Percentiles rank a stretch among this genome's conserved stretches.
These are phyloP conservation scores for Penicillium odoratum DNA, from an alignment of 495 filamentous ascomycete genomes.

Conservation along the genomic window DNA sequence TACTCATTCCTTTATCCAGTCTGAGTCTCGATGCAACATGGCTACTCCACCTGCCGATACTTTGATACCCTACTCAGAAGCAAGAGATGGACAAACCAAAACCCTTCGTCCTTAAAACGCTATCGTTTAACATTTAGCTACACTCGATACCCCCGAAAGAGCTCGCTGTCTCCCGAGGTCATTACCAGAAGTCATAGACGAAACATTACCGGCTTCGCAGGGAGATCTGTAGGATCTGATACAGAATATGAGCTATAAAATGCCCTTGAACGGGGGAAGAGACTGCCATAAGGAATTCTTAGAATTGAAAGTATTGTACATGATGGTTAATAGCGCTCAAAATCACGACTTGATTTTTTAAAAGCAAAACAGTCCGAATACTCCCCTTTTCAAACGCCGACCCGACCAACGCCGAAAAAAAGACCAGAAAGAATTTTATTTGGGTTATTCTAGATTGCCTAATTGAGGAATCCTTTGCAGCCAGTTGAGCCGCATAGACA, in stretches of 20 bases:
- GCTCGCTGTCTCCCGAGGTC: neutral
- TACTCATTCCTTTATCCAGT: slow-evolving; percentile 4
- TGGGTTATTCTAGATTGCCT: slow-evolving; percentile 24
- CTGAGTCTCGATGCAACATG: neutral
- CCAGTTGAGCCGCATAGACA: slow-evolving; percentile 93
- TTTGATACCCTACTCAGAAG: neutral
- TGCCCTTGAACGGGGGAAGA: neutral
- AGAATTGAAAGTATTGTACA: slow-evolving; percentile 28
- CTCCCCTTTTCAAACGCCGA: slow-evolving; percentile 22
- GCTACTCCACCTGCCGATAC: neutral
- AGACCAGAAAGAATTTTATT: slow-evolving; percentile 5
- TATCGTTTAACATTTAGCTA: neutral
- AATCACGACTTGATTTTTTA: slow-evolving; percentile 16
- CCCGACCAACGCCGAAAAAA: slow-evolving; percentile 21
- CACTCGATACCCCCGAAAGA: slow-evolving; percentile 1
- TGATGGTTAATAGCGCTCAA: slow-evolving; percentile 22
- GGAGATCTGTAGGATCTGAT: neutral
- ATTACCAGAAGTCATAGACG: neutral
- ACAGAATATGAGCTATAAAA: neutral
- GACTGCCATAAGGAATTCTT: slow-evolving; percentile 13
- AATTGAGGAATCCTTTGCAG: slow-evolving; percentile 99
- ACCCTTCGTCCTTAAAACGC: neutral
- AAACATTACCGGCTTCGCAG: neutral
- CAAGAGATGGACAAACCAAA: neutral
- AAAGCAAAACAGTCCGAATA: slow-evolving; percentile 9